Evolutionary conservation across 2,329 filamentous ascomycete species (phyloP), one percentile per base, ranked within the genome.

Genomic region (Arthrobotrys sphaeroides): DNA sequence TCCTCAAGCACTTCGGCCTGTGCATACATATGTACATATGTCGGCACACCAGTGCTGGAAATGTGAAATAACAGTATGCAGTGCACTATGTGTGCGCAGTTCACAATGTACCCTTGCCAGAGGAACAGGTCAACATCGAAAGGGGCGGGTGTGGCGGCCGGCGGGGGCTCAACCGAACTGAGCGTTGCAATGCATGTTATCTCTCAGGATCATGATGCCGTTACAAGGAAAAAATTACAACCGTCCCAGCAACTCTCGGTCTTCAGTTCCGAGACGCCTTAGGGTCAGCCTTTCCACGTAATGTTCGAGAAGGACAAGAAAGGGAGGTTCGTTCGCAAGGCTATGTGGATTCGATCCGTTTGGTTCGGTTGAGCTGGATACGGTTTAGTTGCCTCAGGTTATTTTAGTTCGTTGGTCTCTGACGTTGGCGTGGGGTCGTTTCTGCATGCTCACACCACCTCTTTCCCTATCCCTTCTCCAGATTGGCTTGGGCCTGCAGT

Each of bases 251-350:
- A n/a, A 16, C 16, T 40, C 45, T 65, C 51, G 61, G 61, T 60
- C 60, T 64, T 31, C 10, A 6, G 49, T 65, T 73, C 68, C 61
- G 64, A 55, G 43, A 16, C 36, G 69, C 69, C 69, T 74, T 67
- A 59, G 61, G 51, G 61, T 74, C 69, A 62, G 69, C 69, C 69
- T 74, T 74, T 74, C 69, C 69, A 74, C 69, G 69, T 74, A 53
- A 74, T 73, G 7, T 70, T 62, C 66, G 55, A 62, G 66, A 70
- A 69, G 53, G 65, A 47, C 47, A 24, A 42, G 42, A 38, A 55
- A 13, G 59, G 31, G 47, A 22, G 33, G 24, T 70, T 60, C 38
- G 65, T 69, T 69, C 51, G 36, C 22, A 12, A n/a, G 45, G 47
- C 65, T 20, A 42, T 13, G 24, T 57, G 67, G 67, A 42, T 45